Evolutionary conservation across 331 rosid species (phyloP), one percentile per base, ranked within the genome.

Genomic region (Acacia pycnantha): DNA sequence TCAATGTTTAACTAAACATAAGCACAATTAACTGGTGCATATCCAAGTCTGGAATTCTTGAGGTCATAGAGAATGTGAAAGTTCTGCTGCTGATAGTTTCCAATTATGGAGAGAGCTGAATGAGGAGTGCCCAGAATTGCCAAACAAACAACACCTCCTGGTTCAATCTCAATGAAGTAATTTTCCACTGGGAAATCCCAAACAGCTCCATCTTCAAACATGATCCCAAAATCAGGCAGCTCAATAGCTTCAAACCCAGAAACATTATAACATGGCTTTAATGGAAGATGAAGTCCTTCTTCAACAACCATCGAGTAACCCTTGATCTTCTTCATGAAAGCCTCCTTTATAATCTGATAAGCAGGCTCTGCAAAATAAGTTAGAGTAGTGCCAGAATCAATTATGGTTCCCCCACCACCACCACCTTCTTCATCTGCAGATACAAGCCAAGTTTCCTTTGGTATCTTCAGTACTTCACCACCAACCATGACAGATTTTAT

Each of bases 61-160:
- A 89, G 86, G 48, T 95, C 99, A 83, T 93, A 96, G 8, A 92
- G 78, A 77, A 93, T 86, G 43, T 92, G 97, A 59, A 96, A 96
- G 87, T 96, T 96, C 87, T 96, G 99, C 85, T 96, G 99, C 92
- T 96, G 99, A 77, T 96, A 96, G 83, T 96, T 96, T 15, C 99
- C 98, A 77, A 96, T 93, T n/a, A 96, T 96, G 12, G 98, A 93
- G 74, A 96, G 91, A 12, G 89, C 90, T 48, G 91, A 88, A 24
- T 77, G 77, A 11, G 94, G 90, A 84, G 97, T 92, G 10, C 94
- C 98, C 82, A 93, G 44, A 54, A 96, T 85, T 21, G 98, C 99
- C 88, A 96, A 86, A 80, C 99, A 96, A 51, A 90, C 91, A 22
- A 96, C 85, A 46, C 80, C 89, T 2, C 82, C 89, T 2, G 92